Base-by-base conservation (phyloP, 2,329 filamentous ascomycete species). In the Drechslerella coelobrocha region DNA sequence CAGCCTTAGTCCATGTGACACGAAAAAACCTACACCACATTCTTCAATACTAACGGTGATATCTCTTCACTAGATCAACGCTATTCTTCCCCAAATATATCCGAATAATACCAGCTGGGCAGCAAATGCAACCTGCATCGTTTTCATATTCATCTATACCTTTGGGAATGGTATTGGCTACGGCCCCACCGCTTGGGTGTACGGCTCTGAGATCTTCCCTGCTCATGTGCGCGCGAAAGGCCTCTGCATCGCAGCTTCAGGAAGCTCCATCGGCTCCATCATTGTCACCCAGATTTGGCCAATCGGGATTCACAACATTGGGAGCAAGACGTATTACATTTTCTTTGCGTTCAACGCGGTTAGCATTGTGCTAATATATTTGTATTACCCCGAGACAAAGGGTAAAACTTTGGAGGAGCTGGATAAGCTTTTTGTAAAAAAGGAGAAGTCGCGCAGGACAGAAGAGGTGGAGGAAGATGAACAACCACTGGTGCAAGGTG, bases 81-180 rank as follows among this genome's bases (percentile, higher is more conserved):
- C 82, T 14, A 80, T 79, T 0, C 76, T 86, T 1, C 84, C 84
- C 0, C 78, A 82, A 6, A 78, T 79, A 0, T 86, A 84, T 62
- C 83, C 83, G 0, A 74, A 81, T 21, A 84, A 84, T 72, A 76
- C 77, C 5, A 85, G 81, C 76, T 78, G 77, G 10, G 78, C 76
- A 0, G 79, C 84, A 0, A 83, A 62, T 37, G 45, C 34, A 19
- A 39, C 31, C 17, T 62, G 59, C 8, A 71, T 73, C 23, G 61
- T 65, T 2, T 73, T 73, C 26, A 73, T 73, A 19, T 73, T 73
- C 55, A 60, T 73, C 12, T 73, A 71, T 48, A 47, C 51, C 14
- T 54, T 55, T 41, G 65, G 68, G 19, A 68, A 61, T 19, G 68
- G 65, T 19, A 62, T 73, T 10, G 71, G 71, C 4, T 71, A 66